phyloP scores from a whole-genome alignment of 148 eudicot genomes.

The Fagopyrum homotropicum region DNA sequence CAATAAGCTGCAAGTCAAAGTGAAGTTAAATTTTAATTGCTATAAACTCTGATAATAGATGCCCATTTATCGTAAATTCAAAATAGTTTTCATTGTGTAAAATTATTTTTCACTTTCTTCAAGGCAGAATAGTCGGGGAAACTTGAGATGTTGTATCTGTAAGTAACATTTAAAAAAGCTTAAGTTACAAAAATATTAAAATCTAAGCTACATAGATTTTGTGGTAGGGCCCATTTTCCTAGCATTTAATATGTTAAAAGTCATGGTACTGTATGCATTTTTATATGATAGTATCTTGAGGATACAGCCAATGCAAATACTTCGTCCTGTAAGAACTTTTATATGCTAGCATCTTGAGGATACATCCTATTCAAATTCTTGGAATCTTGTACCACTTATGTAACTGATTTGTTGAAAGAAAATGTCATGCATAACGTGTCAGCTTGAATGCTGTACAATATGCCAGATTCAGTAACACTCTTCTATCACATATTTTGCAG shows the following conservation, averaged over 20 bases:
- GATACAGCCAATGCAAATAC: no score
- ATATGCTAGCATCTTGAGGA: not conserved
- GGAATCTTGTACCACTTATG: not conserved
- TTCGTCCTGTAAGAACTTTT: not conserved
- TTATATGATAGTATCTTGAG: no score
- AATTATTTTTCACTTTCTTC: not conserved
- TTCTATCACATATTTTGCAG: conserved; percentile 35
- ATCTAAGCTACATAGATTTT: not conserved
- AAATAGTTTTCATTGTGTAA: not conserved
- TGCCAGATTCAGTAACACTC: conserved; percentile 11
- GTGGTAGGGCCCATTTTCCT: not conserved
- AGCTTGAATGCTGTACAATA: not conserved
- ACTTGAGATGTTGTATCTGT: not conserved
- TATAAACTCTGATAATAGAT: not conserved
- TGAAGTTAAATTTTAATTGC: not conserved
- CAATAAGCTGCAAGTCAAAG: not conserved
- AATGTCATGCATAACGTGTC: not conserved
- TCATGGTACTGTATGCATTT: no score
- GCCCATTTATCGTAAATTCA: not conserved
- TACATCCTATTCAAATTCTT: not conserved
- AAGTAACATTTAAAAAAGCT: not conserved
- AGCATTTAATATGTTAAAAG: no score
- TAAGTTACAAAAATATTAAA: not conserved
- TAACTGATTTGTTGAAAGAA: not conserved
- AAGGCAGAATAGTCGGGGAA: not conserved